phyloP scores from a whole-genome alignment of 306 rosid genomes.

The Sesbania bispinosa region DNA sequence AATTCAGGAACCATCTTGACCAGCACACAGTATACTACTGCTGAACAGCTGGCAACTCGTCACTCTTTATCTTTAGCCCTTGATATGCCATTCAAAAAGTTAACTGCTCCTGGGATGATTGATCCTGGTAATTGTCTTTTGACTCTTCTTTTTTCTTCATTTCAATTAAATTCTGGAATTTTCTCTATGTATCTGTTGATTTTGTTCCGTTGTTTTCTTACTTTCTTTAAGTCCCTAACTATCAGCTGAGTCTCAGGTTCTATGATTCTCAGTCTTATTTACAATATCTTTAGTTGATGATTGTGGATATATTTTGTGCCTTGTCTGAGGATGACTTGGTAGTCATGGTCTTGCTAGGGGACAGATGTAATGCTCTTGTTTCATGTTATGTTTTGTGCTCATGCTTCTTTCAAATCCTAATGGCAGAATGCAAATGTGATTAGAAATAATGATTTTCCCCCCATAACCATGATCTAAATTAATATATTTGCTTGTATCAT shows the following conservation, averaged over 20 bases:
- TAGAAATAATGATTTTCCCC: neutral
- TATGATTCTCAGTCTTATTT: conserved; percentile 2
- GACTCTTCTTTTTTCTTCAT: neutral
- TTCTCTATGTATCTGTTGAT: neutral
- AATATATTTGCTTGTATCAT: neutral
- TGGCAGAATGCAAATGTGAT: neutral
- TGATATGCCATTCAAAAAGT: conserved; percentile 58
- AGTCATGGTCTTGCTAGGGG: neutral
- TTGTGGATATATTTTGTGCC: neutral
- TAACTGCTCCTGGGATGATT: conserved; percentile 45
- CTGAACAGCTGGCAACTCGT: conserved; percentile 77
- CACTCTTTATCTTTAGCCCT: conserved; percentile 78
- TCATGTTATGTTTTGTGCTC: neutral
- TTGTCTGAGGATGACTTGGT: neutral
- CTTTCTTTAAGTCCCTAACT: neutral
- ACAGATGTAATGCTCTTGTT: neutral
- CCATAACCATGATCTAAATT: neutral
- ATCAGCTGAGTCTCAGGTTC: conserved; percentile 5
- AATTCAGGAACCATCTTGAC: conserved; percentile 39
- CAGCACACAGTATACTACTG: conserved; percentile 57
- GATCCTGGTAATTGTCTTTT: conserved; percentile 51
- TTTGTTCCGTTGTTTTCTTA: neutral
- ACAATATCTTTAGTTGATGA: neutral
- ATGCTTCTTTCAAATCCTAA: neutral
- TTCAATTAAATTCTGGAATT: conserved; percentile 3